A percentile compares a stretch with the other conserved stretches of the same genome.
These are phyloP conservation scores for Actinomortierella wolfii DNA, from an alignment of 371 early-diverging fungal genomes.

Conservation along the genomic window DNA sequence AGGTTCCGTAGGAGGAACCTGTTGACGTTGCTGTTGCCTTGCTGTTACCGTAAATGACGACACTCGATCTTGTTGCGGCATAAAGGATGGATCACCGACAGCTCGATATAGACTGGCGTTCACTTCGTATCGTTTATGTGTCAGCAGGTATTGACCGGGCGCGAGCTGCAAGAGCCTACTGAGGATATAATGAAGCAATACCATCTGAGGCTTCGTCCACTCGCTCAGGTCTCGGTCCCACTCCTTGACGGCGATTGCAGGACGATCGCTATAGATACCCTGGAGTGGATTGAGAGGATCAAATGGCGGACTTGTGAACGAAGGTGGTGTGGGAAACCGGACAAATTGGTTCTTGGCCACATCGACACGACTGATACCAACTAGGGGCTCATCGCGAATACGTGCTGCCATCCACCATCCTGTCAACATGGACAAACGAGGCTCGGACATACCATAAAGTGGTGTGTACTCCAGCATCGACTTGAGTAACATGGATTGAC, in stretches of 20 bases:
- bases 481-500: constrained; percentile 30
- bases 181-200: constrained; percentile 30
- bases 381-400: constrained; percentile 31
- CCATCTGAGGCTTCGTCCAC: constrained; percentile 40
- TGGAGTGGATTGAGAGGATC: constrained; percentile 27
- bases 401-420: constrained; percentile 46
- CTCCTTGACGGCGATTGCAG: constrained; percentile 29
- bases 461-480: constrained; percentile 36
- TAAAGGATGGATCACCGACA: too few species aligned
- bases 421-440: constrained; percentile 18
- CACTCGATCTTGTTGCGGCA: too few species aligned
- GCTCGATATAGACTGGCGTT: constrained; percentile 37
- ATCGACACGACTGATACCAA: constrained; percentile 32
- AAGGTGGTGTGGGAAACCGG: constrained; percentile 14
- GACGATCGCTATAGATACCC: constrained; percentile 32
- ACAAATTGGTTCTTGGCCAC: constrained; percentile 42
- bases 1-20: too few species aligned
- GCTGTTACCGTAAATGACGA: too few species aligned
- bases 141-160: constrained; percentile 37
- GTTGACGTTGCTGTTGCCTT: too few species aligned
- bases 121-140: constrained; percentile 30
- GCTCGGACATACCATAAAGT: constrained; percentile 20
- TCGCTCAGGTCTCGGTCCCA: constrained; percentile 34
- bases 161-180: constrained; percentile 17
- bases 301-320: neutral